These are phyloP conservation scores for Abrus precatorius DNA, from an alignment of 306 rosid species.

Conservation along the genomic window DNA sequence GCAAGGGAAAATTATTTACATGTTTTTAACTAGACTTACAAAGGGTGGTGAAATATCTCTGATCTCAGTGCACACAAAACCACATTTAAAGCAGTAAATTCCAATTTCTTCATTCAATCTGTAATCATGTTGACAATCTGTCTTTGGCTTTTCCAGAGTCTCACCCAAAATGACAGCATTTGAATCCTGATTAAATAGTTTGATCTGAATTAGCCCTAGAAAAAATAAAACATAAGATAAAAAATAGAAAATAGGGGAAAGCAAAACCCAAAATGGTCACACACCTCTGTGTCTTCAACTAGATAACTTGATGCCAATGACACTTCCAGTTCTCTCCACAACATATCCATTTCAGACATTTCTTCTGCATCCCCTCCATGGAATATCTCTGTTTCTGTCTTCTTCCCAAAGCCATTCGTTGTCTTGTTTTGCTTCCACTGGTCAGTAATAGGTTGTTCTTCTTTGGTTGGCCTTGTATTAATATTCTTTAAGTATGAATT, in stretches of 20 bases:
- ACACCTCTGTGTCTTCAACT: conserved; percentile 70
- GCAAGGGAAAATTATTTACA: background rate
- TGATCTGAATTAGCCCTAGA: conserved; percentile 45
- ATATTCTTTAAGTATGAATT: conserved; percentile 73
- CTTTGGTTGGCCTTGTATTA: conserved; percentile 55
- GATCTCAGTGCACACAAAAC: conserved; percentile 73
- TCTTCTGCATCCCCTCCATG: conserved; percentile 59
- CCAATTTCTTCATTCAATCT: conserved; percentile 83
- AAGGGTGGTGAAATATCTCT: conserved; percentile 73
- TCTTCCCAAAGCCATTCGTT: conserved; percentile 45
- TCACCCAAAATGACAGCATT: conserved; percentile 45
- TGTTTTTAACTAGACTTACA: conserved; percentile 69
- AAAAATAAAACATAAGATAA: background rate
- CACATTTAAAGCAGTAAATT: conserved; percentile 73
- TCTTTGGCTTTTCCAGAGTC: conserved; percentile 16
- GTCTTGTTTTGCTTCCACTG: conserved; percentile 77
- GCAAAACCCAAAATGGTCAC: conserved; percentile 7
- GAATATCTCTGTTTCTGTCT: conserved; percentile 41
- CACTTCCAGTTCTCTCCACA: conserved; percentile 93
- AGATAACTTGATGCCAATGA: conserved; percentile 77
- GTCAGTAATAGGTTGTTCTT: conserved; percentile 64
- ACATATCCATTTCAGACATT: conserved; percentile 67
- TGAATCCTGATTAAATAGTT: conserved; percentile 64
- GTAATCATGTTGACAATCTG: conserved; percentile 69
- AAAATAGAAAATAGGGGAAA: conserved; percentile 15